Base-by-base conservation (phyloP, 768 basidiomycete genomes). In the Termitomyces sp. region DNA sequence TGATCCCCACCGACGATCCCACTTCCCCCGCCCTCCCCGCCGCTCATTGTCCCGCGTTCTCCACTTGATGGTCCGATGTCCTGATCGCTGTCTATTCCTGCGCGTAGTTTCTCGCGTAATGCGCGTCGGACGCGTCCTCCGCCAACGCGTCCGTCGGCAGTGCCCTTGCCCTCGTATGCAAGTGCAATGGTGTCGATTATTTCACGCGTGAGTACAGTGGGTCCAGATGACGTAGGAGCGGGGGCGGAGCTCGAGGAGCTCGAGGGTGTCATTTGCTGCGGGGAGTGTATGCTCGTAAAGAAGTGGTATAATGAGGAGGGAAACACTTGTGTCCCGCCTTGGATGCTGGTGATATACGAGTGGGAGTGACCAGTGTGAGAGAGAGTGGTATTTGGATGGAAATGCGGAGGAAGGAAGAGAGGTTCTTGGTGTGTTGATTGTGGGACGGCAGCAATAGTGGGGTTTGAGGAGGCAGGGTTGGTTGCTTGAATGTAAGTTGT, bases 91-190 rank as follows among this genome's bases (percentile, higher is more conserved):
- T 57, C 68, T 4, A 65, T 67, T 1, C 66, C 68, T 29, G 67
- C 65, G 16, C 56, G 56, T 5, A 88, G 65, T 60, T 82, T 86
- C 55, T 74, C 80, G 58, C 84, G 75, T 36, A 89, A 72, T 39
- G 79, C 83, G 44, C 57, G 56, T 15, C 83, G 79, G 44, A 85
- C 56, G 42, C 59, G 59, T 12, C 42, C 44, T 1, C 52, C 81
- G 15, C 86, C 82, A 52, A 81, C 82, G 50, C 85, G 81, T 11
- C 79, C 73, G 55, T 86, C 84, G 20, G 76, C 69, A 49, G 70
- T 67, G 43, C 75, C 62, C 54, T 74, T 78, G 56, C 71, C 72
- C 31, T 82, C 79, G 64, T 85, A 83, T 6, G 80, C 73, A 0
- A 69, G 47, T 39, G 72, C 64, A 48, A 88, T 79, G 23, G 68